phyloP scores from a whole-genome alignment of 306 rosid species.

The Lagenaria siceraria region DNA sequence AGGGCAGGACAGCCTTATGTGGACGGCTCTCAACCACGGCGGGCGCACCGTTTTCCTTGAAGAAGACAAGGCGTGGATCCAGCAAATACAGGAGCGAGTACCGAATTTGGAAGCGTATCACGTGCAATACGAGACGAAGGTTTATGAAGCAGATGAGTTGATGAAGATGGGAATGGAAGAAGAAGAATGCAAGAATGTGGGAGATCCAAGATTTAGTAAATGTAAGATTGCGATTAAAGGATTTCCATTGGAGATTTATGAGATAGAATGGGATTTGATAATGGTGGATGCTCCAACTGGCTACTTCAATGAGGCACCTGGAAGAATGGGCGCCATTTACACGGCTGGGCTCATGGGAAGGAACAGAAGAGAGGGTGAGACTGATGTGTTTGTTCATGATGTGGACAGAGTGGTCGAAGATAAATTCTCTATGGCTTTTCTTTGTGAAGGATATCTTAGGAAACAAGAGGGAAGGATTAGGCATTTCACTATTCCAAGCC shows the following conservation, averaged over 20 bases:
- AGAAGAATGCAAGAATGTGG: constrained; percentile 42
- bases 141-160: constrained; percentile 46
- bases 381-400: constrained; percentile 87
- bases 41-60: constrained; percentile 82
- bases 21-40: constrained; percentile 78
- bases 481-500: constrained; percentile 75
- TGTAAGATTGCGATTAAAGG: constrained; percentile 57
- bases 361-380: constrained; percentile 64
- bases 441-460: constrained; percentile 62
- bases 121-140: constrained; percentile 64
- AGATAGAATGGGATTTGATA: constrained; percentile 77
- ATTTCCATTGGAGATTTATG: constrained; percentile 56
- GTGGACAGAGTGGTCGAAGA: constrained; percentile 79
- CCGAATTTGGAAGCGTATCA: constrained; percentile 60
- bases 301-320: constrained; percentile 63
- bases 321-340: constrained; percentile 84
- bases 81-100: constrained; percentile 28
- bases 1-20: constrained; percentile 89
- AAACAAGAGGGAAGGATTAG: constrained; percentile 73
- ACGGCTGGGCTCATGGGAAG: constrained; percentile 87
- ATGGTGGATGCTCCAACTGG: constrained; percentile 98
- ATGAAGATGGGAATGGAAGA: constrained; percentile 26
- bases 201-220: constrained; percentile 59
- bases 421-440: constrained; percentile 50
- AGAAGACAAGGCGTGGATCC: constrained; percentile 71